Base-by-base conservation (phyloP, 768 basidiomycete genomes). In the Mycena olivaceomarginata region DNA sequence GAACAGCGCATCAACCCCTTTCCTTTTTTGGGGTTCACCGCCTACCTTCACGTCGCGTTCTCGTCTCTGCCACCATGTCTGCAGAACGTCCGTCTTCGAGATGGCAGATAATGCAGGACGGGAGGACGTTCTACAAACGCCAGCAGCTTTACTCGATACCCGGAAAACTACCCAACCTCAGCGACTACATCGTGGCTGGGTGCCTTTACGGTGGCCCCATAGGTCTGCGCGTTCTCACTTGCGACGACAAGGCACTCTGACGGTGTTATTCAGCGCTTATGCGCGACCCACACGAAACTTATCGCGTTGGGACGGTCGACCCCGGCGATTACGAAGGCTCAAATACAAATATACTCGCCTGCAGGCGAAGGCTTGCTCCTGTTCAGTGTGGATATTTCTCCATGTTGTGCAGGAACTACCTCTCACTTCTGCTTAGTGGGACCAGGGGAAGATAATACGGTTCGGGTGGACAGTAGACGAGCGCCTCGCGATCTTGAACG, bases 101-200 rank as follows among this genome's bases (percentile, higher is more conserved):
- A 85, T 99, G 98, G 98, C 94, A 98, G 84, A 92, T 97, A 57
- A 96, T 98, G 94, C 92, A 94, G 84, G 92, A 95, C 82, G 95
- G 95, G 37, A 93, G 89, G 80, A 95, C 94, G 43, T 99, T 98
- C 87, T 99, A 99, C 82, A 88, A 94, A 82, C 90, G 94, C 70
- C 93, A 97, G 80, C 94, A 95, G 77, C 88, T 97, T 31, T 99
- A 99, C 83, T 92, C 94, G 1, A 92, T 96, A 71, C 89, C 92
- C 15, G 97, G 94, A 80, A 95, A 94, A 81, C 87, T 96, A 7
- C 94, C 94, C 4, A 92, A 95, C 83, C 86, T 99, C 40, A 88
- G 89, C 22, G 96, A 98, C 84, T 96, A 94, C 83, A 87, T 95
- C 70, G 85, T 97, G 48, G 93, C 95, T 37, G 95, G 94, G 25